Conservation (phyloP, 495 filamentous ascomycete species). For the Venustampulla echinocandica region DNA sequence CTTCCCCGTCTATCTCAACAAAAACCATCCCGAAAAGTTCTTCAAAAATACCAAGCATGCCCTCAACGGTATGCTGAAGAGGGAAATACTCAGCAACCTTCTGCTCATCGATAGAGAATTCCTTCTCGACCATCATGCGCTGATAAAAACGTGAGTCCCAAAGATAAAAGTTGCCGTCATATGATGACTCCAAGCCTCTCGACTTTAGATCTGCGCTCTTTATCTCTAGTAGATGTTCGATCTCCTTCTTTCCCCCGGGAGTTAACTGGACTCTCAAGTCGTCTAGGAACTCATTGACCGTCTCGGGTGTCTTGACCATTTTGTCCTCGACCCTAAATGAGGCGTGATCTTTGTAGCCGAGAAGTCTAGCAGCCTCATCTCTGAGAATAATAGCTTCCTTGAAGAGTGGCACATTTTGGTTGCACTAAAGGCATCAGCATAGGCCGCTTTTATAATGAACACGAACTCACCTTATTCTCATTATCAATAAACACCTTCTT, state of each 20-base stretch:
- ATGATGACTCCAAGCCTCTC: conserved; percentile 51
- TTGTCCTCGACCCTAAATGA: conserved; percentile 88
- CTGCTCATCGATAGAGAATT: conserved; percentile 81
- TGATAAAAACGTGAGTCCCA: conserved; percentile 86
- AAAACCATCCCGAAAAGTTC: conserved; percentile 86
- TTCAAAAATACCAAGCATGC: conserved; percentile 94
- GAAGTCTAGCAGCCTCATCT: conserved; percentile 83
- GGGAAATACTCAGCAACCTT: conserved; percentile 94
- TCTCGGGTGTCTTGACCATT: conserved; percentile 91
- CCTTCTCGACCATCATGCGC: conserved; percentile 83
- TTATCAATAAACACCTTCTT: conserved; percentile 48
- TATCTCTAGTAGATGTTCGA: conserved; percentile 57
- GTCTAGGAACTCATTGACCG: conserved; percentile 73
- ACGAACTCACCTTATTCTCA: conserved; percentile 43
- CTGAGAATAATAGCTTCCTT: conserved; percentile 77
- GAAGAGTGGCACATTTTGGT: conserved; percentile 80
- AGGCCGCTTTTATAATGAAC: no score
- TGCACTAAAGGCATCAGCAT: conserved; percentile 39
- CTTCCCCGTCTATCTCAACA: conserved; percentile 58
- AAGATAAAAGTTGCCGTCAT: conserved; percentile 41
- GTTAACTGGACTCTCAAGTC: conserved; percentile 69
- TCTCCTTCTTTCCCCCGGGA: conserved; percentile 71
- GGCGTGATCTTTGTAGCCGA: conserved; percentile 90
- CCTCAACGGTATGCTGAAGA: conserved; percentile 67
- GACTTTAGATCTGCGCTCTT: conserved; percentile 68